Evolutionary conservation across 352 stramenopile genomes (phyloP), one percentile per base, ranked within the genome.

Genomic region (Blastocystis sp.): DNA sequence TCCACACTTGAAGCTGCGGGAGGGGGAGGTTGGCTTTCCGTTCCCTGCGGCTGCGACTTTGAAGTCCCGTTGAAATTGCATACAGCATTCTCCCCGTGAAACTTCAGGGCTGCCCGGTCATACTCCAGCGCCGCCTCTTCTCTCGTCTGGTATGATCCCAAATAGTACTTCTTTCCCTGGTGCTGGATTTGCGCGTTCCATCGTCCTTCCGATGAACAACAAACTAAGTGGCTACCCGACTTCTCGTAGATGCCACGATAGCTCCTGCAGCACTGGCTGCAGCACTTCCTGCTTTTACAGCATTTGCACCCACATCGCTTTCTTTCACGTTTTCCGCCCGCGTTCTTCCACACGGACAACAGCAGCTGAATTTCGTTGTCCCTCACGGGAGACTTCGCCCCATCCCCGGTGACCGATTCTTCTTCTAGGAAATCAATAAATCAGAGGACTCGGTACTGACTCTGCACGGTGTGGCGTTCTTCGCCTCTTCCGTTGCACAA

Each of bases 181-280:
- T 67, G 55, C 37, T 85, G 74, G 51, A 85, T 85, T 31, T 85
- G 74, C 12, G 74, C 74, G 70, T 85, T 66, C 74, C 74, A 85
- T 24, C 74, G 41, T 24, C 74, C 74, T 85, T 59, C 6, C n/a
- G 2, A 51, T 69, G 16, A 67, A 13, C 19, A 1, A 29, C 6
- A 62, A 69, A n/a, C 16, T 26, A 19, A 69, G 26, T 0, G 33
- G 26, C 37, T 50, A 85, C 74, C 74, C 50, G 41, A 29, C 41
- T 63, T 62, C 19, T 85, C 74, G 45, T 85, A 85, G 29, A 85
- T 85, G 26, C 74, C 74, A 9, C 74, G 45, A 67, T 85, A 85
- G 9, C 74, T 50, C 45, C 45, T 74, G 37, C 63, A 45, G n/a
- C 45, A 55, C 45, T 55, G 45, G 45, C 45, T 16, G 16, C 63